Evolutionary conservation across 139 green algal genomes (phyloP).

Genomic region (Chlorella sp.): DNA sequence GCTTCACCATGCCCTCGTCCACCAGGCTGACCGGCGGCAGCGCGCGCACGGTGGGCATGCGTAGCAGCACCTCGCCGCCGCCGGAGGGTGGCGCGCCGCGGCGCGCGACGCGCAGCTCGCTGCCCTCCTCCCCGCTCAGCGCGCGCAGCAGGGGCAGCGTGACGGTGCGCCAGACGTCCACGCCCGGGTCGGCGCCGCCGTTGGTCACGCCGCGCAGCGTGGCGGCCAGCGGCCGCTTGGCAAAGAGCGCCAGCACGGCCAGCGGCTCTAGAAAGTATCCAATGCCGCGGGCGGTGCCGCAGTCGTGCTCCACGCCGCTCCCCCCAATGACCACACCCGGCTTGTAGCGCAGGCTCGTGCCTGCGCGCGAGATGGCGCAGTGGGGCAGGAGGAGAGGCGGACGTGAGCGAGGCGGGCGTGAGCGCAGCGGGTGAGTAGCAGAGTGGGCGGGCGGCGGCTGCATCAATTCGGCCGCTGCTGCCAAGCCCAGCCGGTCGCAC

Average conservation of each 20-base stretch:
- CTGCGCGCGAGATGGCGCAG: constrained; percentile 38
- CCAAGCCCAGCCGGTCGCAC: constrained; percentile 41
- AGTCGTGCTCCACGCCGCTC: constrained; percentile 89
- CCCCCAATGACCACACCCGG: constrained; percentile 84
- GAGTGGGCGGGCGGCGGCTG: too few relatives aligned
- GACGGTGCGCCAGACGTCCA: constrained; percentile 90
- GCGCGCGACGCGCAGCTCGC: constrained; percentile 69
- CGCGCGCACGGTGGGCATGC: constrained; percentile 59
- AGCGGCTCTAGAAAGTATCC: constrained; percentile 96
- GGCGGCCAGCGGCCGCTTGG: constrained; percentile 86
- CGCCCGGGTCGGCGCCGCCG: constrained; percentile 73
- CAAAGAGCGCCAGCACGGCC: constrained; percentile 85
- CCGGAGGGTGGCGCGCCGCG: constrained; percentile 80
- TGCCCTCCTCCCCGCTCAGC: constrained; percentile 57
- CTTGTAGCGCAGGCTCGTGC: constrained; percentile 86
- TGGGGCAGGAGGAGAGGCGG: too few relatives aligned
- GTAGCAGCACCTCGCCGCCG: constrained; percentile 85
- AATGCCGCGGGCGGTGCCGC: constrained; percentile 76
- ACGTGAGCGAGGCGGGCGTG: too few relatives aligned
- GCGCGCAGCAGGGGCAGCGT: constrained; percentile 89
- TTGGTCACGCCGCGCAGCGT: constrained; percentile 94
- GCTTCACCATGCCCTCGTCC: constrained; percentile 96
- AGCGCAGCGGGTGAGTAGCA: too few relatives aligned
- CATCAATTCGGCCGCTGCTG: background rate
- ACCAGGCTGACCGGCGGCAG: constrained; percentile 63